These are phyloP conservation scores for Cryphonectria parasitica DNA, from an alignment of 2,329 filamentous ascomycete species.

Conservation along the genomic window DNA sequence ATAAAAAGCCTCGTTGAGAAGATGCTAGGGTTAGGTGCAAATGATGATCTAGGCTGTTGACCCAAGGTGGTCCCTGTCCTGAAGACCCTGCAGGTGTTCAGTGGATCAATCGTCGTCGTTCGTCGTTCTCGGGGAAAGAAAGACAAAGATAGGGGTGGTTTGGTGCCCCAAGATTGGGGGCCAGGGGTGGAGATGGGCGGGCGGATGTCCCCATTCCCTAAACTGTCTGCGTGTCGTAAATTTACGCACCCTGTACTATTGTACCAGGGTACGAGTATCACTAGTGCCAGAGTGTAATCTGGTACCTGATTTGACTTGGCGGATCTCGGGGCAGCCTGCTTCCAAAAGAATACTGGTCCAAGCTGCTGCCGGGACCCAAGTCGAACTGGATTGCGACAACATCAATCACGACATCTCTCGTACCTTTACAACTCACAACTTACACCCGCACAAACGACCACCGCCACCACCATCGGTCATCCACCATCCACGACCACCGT, in stretches of 20 bases:
- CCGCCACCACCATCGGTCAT: neutral
- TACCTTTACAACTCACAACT: neutral
- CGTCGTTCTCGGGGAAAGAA: neutral
- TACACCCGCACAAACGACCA: neutral
- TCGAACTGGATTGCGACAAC: conserved; percentile 1
- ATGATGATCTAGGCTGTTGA: neutral
- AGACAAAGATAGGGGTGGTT: neutral
- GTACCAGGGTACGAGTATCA: neutral
- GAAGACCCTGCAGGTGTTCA: neutral
- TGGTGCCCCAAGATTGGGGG: neutral
- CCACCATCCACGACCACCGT: neutral
- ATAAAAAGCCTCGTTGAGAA: neutral
- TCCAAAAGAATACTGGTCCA: neutral
- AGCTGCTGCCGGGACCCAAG: neutral
- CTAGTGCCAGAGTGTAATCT: neutral
- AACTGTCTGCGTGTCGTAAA: conserved; percentile 2
- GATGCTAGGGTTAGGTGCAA: neutral
- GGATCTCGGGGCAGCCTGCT: neutral
- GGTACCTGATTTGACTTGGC: neutral
- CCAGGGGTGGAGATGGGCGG: neutral
- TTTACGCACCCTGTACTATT: neutral
- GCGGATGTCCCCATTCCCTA: neutral
- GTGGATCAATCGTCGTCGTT: neutral
- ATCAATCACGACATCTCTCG: neutral
- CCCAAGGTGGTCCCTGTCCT: neutral